These are phyloP conservation scores for Pelargonium nanum DNA, from an alignment of 345 rosid species.

Conservation along the genomic window DNA sequence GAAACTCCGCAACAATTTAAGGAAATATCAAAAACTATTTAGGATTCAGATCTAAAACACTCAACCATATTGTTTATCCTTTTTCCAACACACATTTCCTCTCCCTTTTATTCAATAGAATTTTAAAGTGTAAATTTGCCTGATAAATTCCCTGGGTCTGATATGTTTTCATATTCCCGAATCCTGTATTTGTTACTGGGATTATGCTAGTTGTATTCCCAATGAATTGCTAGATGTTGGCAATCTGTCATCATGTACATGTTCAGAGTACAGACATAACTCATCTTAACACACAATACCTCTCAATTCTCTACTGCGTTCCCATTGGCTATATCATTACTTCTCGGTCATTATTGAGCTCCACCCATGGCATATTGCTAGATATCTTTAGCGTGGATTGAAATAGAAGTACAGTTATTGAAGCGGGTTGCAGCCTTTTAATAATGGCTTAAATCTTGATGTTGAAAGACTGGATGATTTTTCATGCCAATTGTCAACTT, in stretches of 20 bases:
- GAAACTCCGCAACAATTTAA: too few relatives aligned
- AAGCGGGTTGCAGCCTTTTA: not conserved
- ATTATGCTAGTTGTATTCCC: not conserved
- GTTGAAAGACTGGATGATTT: too few relatives aligned
- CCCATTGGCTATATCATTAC: not conserved
- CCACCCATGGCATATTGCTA: not conserved
- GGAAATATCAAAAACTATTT: too few relatives aligned
- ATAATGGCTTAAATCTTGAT: not conserved
- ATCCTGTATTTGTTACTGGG: not conserved
- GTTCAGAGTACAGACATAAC: too few relatives aligned
- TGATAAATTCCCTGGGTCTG: not conserved
- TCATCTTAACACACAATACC: not conserved
- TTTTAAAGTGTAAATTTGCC: too few relatives aligned
- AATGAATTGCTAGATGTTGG: not conserved
- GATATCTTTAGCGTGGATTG: not conserved
- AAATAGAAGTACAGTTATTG: not conserved
- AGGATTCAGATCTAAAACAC: too few relatives aligned
- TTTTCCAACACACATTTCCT: too few relatives aligned
- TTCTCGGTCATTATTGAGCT: not conserved
- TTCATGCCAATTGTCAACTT: not conserved
- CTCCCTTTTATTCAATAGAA: too few relatives aligned
- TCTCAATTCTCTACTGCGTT: not conserved
- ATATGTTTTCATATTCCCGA: not conserved
- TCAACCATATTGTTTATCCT: too few relatives aligned
- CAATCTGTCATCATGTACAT: not conserved